These are phyloP conservation scores for Venturia asperata DNA, from an alignment of 2,329 filamentous ascomycete genomes.

Conservation along the genomic window DNA sequence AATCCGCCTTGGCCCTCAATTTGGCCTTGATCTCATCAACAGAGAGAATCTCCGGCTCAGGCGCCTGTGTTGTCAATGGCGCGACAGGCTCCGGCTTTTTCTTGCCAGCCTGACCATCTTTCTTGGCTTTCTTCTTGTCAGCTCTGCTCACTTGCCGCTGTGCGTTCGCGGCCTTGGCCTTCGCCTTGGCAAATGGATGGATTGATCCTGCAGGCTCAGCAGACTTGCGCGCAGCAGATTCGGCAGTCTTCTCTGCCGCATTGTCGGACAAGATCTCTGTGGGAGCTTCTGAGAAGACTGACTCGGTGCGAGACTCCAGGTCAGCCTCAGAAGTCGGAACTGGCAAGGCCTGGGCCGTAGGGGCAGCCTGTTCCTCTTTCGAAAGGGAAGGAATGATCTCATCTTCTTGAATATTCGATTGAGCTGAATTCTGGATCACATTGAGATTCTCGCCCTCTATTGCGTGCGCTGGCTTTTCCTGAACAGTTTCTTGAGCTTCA, in stretches of 20 bases:
- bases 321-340: not conserved
- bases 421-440: not conserved
- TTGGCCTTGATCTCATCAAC: conserved; percentile 10
- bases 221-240: not conserved
- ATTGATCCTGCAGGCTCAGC: not conserved
- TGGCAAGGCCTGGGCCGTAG: not conserved
- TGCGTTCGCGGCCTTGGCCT: not conserved
- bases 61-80: not conserved
- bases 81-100: not conserved
- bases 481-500: not conserved
- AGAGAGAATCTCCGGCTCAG: conserved; percentile 14
- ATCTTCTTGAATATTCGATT: too few species aligned
- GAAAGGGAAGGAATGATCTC: not conserved
- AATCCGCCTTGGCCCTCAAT: not conserved
- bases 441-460: not conserved
- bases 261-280: not conserved
- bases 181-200: conserved; percentile 4
- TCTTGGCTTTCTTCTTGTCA: conserved; percentile 15
- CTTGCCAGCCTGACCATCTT: conserved; percentile 8
- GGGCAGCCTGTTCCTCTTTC: not conserved
- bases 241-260: not conserved
- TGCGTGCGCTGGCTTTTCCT: not conserved
- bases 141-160: conserved; percentile 12
- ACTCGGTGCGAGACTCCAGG: not conserved
- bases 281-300: not conserved